These are phyloP conservation scores for Plasmodium gaboni DNA, from an alignment of 169 alveolate genomes.

Conservation along the genomic window DNA sequence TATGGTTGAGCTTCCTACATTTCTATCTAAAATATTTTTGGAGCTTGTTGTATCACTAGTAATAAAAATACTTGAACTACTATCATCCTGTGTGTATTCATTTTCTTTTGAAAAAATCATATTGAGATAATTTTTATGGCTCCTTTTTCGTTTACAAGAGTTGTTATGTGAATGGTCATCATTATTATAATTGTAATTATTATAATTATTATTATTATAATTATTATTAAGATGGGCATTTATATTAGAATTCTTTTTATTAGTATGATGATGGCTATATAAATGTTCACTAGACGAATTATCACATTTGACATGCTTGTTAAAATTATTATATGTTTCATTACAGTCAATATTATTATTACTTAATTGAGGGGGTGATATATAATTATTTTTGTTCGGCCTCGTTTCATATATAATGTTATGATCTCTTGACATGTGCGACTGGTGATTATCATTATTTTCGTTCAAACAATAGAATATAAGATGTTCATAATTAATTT, in stretches of 20 bases:
- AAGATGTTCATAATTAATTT: slow-evolving; percentile 17
- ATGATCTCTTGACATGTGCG: slow-evolving; percentile 4
- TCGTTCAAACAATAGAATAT: slow-evolving; percentile 28
- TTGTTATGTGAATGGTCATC: neutral
- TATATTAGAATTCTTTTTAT: no score
- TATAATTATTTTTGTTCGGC: slow-evolving; percentile 10
- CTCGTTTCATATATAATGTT: slow-evolving; percentile 1
- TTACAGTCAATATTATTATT: neutral
- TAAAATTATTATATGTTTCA: neutral
- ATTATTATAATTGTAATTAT: neutral
- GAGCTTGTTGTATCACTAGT: slow-evolving; percentile 45
- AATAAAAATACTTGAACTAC: slow-evolving; percentile 18
- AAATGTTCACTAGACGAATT: no score
- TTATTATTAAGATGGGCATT: neutral
- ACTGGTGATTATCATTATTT: slow-evolving; percentile 3
- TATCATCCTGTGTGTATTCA: slow-evolving; percentile 46
- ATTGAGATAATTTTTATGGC: slow-evolving; percentile 8
- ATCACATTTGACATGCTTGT: no score
- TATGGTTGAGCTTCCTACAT: slow-evolving; percentile 15
- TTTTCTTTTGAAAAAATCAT: slow-evolving; percentile 55
- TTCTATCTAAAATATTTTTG: slow-evolving; percentile 18
- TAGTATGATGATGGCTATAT: no score
- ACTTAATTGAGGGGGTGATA: slow-evolving; percentile 1
- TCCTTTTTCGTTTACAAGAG: neutral
- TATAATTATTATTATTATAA: neutral